Base-by-base conservation (phyloP, 129 eudicot genomes). In the Dittrichia graveolens region DNA sequence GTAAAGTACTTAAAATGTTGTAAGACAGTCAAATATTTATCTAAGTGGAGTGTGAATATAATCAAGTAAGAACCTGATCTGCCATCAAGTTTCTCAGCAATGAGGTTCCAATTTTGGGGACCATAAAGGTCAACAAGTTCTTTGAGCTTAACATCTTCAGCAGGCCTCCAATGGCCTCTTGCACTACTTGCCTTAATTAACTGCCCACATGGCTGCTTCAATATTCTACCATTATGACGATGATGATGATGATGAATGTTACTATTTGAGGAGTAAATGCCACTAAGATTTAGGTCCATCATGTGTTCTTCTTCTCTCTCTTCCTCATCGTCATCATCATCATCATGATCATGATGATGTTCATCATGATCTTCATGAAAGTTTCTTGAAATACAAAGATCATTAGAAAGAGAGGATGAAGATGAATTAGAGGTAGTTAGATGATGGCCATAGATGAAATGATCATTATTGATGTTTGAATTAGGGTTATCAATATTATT, bases 131-230 rank as follows among this genome's bases (percentile, higher is more conserved):
- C 45, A 81, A 87, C 89, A 74, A 84, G 87, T 3, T 82, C 83
- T 31, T 70, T 82, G 53, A 86, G 88, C 19, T 66, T 82, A 35
- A 76, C 83, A 84, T 87, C 93, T 73, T 87, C 93, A 77, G 69
- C 79, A 42, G 89, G 89, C 74, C 83, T 84, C 93, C 93, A 87
- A 74, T 87, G 93, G 35, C 93, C 93, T 82, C 87, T 82, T 6
- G 79, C 62, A 67, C 89, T 38, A 67, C 89, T 38, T 59, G 75
- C 31, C 24, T 60, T 24, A 24, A 24, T 69, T 58, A 9, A 57
- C 69, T 76, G 53, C 41, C 61, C 80, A 76, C 56, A 54, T 37
- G 35, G 5, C 68, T 61, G 5, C 67, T 61, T 58, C 5, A 47
- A 38, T 8, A 62, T 40, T 67, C 38, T 50, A 45, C 66, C 67